These are phyloP conservation scores for Bipolaris cookei DNA, from an alignment of 2,329 filamentous ascomycete genomes.

Conservation along the genomic window DNA sequence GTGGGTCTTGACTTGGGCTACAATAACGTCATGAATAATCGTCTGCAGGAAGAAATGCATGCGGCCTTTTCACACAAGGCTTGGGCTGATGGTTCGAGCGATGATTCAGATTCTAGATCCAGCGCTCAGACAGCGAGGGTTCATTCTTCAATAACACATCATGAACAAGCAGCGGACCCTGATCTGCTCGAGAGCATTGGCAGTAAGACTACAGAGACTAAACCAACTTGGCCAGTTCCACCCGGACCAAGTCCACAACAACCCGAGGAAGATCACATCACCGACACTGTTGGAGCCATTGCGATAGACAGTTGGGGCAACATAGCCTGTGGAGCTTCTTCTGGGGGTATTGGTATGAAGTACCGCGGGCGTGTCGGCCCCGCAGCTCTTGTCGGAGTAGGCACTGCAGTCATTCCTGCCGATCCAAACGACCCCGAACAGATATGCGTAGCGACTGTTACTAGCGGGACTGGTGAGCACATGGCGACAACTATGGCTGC, in stretches of 20 bases:
- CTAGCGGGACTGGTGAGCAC: slow-evolving; percentile 95
- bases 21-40: slow-evolving; percentile 25
- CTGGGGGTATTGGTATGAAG: slow-evolving; percentile 98
- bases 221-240: slow-evolving; percentile 11
- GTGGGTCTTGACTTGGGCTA: slow-evolving; percentile 9
- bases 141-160: slow-evolving; percentile 22
- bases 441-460: slow-evolving; percentile 79
- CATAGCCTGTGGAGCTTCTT: slow-evolving; percentile 94
- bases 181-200: slow-evolving; percentile 13
- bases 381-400: slow-evolving; percentile 89
- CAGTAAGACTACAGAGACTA: slow-evolving; percentile 18
- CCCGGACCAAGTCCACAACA: slow-evolving; percentile 4
- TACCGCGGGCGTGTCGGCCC: slow-evolving; percentile 89
- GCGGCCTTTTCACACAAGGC: slow-evolving; percentile 17
- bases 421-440: slow-evolving; percentile 72
- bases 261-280: slow-evolving; percentile 67
- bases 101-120: slow-evolving; percentile 37
- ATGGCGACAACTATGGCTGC: slow-evolving; percentile 97
- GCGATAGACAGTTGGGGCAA: slow-evolving; percentile 84
- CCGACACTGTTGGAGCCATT: slow-evolving; percentile 95
- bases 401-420: slow-evolving; percentile 84
- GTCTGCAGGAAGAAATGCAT: slow-evolving; percentile 15
- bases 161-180: slow-evolving; percentile 7
- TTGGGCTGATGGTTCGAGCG: slow-evolving; percentile 51
- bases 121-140: slow-evolving; percentile 32